Percentiles rank a stretch among this genome's conserved stretches.
Conservation (phyloP, 2,329 filamentous ascomycete genomes). For the Colletotrichum tabaci region DNA sequence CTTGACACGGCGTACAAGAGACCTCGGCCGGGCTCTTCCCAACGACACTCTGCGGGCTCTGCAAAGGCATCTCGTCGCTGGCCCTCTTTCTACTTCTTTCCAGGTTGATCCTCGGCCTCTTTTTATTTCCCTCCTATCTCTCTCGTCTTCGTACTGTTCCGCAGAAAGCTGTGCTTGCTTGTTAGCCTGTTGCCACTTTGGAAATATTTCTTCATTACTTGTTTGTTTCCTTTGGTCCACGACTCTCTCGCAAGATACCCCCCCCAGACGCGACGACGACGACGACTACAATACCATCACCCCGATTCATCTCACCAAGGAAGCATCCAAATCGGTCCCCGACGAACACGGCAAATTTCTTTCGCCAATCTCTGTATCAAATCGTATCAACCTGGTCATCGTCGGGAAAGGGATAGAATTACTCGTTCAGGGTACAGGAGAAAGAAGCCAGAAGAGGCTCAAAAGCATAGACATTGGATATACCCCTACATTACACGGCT, state of each 20-base stretch:
- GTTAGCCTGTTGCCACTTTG: conserved; percentile 28
- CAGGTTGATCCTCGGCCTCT: conserved; percentile 72
- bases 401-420: conserved; percentile 29
- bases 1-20: conserved; percentile 20
- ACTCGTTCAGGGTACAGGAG: conserved; percentile 28
- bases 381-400: conserved; percentile 26
- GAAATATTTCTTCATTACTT: conserved; percentile 24
- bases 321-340: conserved; percentile 15
- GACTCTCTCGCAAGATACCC: conserved; percentile 40
- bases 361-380: conserved; percentile 31
- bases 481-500: conserved; percentile 24
- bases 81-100: conserved; percentile 60
- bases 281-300: conserved; percentile 35
- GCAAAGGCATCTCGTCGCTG: conserved; percentile 45
- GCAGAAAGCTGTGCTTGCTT: conserved; percentile 43
- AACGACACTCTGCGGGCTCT: conserved; percentile 33
- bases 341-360: conserved; percentile 30
- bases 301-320: conserved; percentile 30
- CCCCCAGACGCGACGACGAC: conserved; percentile 38
- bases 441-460: conserved; percentile 42
- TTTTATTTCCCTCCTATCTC: conserved; percentile 48
- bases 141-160: conserved; percentile 19
- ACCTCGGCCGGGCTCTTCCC: conserved; percentile 31
- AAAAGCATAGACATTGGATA: conserved; percentile 42
- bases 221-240: conserved; percentile 41